Percentiles rank a stretch among this genome's conserved stretches.
Evolutionary conservation across 2,329 filamentous ascomycete genomes (phyloP).

Genomic region (Colletotrichum destructivum): DNA sequence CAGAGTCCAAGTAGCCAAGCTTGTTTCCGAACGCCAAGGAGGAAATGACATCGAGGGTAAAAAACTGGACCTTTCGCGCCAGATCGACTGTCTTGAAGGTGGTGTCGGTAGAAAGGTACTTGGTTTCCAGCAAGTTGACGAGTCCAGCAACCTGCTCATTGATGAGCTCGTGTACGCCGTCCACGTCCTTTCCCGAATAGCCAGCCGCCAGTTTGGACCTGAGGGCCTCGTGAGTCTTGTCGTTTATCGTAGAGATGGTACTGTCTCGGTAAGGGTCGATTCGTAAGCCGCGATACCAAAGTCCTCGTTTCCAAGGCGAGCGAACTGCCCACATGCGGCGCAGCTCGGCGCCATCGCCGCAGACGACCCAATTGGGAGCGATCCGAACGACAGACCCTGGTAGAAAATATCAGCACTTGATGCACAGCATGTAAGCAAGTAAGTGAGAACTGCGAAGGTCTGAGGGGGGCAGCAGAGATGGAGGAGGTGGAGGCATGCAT

Average conservation of each 20-base stretch:
- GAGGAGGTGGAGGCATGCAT: not conserved
- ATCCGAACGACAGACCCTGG: conserved; percentile 49
- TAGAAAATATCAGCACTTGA: not conserved
- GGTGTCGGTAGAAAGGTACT: conserved; percentile 52
- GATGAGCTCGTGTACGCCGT: conserved; percentile 53
- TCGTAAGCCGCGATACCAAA: conserved; percentile 64
- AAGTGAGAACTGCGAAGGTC: not conserved
- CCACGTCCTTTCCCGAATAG: conserved; percentile 50
- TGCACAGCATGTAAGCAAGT: not conserved
- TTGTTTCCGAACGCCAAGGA: conserved; percentile 64
- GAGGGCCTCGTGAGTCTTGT: conserved; percentile 58
- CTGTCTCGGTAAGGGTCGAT: conserved; percentile 67
- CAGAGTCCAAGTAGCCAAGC: conserved; percentile 62
- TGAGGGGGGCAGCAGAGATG: not conserved
- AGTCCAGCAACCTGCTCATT: conserved; percentile 62
- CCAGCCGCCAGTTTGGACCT: conserved; percentile 53
- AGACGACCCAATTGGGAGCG: conserved; percentile 49
- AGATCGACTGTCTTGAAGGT: conserved; percentile 62
- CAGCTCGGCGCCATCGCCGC: conserved; percentile 49
- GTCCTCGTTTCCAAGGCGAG: conserved; percentile 46
- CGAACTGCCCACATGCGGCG: conserved; percentile 50
- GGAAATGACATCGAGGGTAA: conserved; percentile 70
- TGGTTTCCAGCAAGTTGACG: conserved; percentile 60
- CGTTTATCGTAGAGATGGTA: conserved; percentile 65
- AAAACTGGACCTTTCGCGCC: conserved; percentile 64